These are phyloP conservation scores for Diplodia seriata DNA, from an alignment of 2,329 filamentous ascomycete genomes.

Conservation along the genomic window DNA sequence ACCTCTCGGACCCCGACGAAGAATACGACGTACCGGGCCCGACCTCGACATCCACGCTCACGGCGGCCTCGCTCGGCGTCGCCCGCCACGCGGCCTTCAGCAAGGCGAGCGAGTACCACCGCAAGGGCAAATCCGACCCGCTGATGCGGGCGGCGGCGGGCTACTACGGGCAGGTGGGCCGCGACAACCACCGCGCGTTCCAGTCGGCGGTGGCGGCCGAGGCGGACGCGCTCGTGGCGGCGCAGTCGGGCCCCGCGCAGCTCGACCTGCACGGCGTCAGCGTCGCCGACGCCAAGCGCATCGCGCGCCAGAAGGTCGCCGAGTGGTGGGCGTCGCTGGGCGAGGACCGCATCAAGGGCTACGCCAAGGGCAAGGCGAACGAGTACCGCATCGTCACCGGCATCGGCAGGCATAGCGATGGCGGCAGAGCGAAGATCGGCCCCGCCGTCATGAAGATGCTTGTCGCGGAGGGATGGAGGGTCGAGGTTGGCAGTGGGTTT, in stretches of 20 bases:
- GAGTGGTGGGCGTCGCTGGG: conserved; percentile 79
- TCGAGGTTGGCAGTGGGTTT: conserved; percentile 74
- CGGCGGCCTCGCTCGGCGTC: conserved; percentile 52
- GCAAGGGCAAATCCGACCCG: conserved; percentile 70
- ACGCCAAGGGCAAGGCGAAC: conserved; percentile 49
- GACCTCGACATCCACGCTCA: conserved; percentile 35
- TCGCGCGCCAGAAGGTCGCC: conserved; percentile 70
- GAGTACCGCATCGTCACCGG: conserved; percentile 82
- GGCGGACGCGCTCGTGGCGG: conserved; percentile 73
- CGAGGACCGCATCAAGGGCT: conserved; percentile 64
- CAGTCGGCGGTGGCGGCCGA: conserved; percentile 67
- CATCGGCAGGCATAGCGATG: conserved; percentile 76
- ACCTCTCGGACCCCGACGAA: conserved; percentile 42
- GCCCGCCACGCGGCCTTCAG: conserved; percentile 60
- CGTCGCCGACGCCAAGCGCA: conserved; percentile 81
- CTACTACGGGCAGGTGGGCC: conserved; percentile 75
- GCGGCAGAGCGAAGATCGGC: conserved; percentile 77
- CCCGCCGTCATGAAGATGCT: conserved; percentile 80
- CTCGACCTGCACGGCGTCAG: conserved; percentile 86
- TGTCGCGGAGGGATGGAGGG: conserved; percentile 80
- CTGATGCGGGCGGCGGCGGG: conserved; percentile 77
- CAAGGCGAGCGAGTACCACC: conserved; percentile 65
- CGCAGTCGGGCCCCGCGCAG: conserved; percentile 65
- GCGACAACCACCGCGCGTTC: conserved; percentile 66
- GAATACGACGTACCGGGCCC: conserved; percentile 40